phyloP scores from a whole-genome alignment of 2,329 filamentous ascomycete species.

The Colletotrichum filicis region DNA sequence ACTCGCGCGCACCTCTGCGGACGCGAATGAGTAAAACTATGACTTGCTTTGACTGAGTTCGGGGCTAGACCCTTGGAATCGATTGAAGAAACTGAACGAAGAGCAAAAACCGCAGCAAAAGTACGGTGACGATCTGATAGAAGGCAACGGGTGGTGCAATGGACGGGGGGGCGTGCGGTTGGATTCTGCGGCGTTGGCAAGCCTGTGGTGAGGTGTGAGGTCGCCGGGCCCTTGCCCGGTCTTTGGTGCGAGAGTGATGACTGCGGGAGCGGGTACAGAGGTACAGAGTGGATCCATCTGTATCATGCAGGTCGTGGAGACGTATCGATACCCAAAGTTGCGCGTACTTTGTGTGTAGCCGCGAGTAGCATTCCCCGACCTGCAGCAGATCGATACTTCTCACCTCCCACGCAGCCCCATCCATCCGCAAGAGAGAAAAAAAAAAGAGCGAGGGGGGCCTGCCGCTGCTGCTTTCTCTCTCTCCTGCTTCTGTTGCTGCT shows the following conservation, averaged over 20 bases:
- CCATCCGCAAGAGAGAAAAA: conserved; percentile 11
- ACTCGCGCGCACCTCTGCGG: not conserved
- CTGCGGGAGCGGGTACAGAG: conserved; percentile 33
- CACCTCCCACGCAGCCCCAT: conserved; percentile 28
- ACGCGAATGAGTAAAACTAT: not conserved
- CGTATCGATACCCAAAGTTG: conserved; percentile 10
- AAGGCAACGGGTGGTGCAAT: conserved; percentile 26
- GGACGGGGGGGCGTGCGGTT: conserved; percentile 32
- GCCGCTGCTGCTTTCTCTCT: conserved; percentile 4
- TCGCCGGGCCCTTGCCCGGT: conserved; percentile 20
- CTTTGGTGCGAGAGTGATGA: conserved; percentile 31
- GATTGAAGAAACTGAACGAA: not conserved
- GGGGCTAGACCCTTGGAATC: not conserved
- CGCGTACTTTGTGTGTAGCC: not conserved
- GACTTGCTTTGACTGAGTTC: not conserved
- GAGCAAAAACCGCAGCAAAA: not conserved
- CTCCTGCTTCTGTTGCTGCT: conserved; percentile 9
- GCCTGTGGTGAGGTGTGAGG: conserved; percentile 34
- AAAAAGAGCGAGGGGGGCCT: conserved; percentile 16
- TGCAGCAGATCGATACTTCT: conserved; percentile 28
- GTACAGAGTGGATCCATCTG: conserved; percentile 25
- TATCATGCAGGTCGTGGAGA: conserved; percentile 30
- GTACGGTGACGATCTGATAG: conserved; percentile 33
- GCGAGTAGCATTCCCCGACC: conserved; percentile 19
- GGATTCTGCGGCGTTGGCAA: conserved; percentile 33